Evolutionary conservation across 345 rosid species (phyloP), one percentile per base, ranked within the genome.

Genomic region (Kandelia obovata): DNA sequence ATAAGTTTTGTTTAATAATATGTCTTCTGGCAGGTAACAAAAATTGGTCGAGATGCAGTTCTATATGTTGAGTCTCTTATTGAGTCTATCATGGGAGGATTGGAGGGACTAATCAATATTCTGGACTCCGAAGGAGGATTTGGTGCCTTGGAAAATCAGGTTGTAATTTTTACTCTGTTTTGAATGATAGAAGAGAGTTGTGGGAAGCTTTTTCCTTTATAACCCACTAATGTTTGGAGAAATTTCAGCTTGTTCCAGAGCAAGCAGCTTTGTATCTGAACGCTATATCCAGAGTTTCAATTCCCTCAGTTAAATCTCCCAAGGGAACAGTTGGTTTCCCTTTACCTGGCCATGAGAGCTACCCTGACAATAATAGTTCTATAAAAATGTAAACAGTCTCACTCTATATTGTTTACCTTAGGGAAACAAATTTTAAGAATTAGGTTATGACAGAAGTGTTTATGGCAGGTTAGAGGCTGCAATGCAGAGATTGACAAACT

Each of bases 51-150:
- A 75, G 98, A 95, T 84, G 97, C 98, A 43, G 96, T 95, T 75
- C 88, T 95, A 30, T 95, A 90, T 67, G 98, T 95, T 25, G 99
- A 95, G 72, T 92, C 99, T 68, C 97, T 95, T 71, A 89, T 95
- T 77, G 98, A 95, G 83, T 95, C 99, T 62, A 92, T 95, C 74
- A 92, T 92, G 94, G 98, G 97, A 68, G 98, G 99, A 74, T 82
- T 95, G 82, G 99, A 92, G 81, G 99, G 99, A 65, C 83, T 95
- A 71, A 87, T 92, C 74, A 95, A 95, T 80, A 95, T 90, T 86
- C 97, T 95, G 68, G 99, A 95, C 80, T 95, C 99, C 63, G 99
- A 92, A 82, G 99, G 99, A 73, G 99, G 99, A 37, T 88, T 95
- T 83, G 98, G 99, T 46, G 99, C 98, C 75, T 79, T 92, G 64